A percentile compares a stretch with the other conserved stretches of the same genome.
phyloP scores from a whole-genome alignment of 495 filamentous ascomycete species.

The Mytilinidion resinicola region DNA sequence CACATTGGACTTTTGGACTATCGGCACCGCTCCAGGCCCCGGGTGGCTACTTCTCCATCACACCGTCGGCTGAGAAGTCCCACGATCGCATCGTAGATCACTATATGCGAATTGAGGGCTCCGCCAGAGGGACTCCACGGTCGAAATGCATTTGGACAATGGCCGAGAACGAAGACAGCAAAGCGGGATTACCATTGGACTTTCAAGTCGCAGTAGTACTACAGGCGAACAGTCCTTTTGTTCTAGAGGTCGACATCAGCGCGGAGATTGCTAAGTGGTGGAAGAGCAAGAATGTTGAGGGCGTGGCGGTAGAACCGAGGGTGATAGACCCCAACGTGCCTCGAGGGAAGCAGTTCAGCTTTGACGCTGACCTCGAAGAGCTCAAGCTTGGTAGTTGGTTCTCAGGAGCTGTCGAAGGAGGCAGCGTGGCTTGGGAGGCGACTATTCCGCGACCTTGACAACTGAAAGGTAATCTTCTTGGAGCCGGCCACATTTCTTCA shows the following conservation, averaged over 20 bases:
- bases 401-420: not conserved
- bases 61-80: not conserved
- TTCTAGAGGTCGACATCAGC: not conserved
- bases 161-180: slow-evolving; percentile 1
- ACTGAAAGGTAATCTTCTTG: not conserved
- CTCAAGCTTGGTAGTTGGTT: not conserved
- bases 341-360: not conserved
- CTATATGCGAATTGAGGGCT: slow-evolving; percentile 2
- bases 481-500: too few relatives aligned
- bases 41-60: slow-evolving; percentile 1
- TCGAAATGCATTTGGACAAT: slow-evolving; percentile 2
- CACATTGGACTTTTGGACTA: not conserved
- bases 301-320: not conserved
- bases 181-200: not conserved
- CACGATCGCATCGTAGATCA: not conserved
- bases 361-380: not conserved
- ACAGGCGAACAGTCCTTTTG: not conserved
- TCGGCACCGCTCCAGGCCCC: not conserved
- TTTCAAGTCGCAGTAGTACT: not conserved
- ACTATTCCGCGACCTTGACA: not conserved
- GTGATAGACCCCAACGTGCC: not conserved
- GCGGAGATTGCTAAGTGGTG: slow-evolving; percentile 2
- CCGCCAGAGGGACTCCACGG: not conserved
- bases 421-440: not conserved
- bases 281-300: not conserved